Conservation (phyloP, 2,329 filamentous ascomycete genomes). For the Ceratocystis eucalypticola region DNA sequence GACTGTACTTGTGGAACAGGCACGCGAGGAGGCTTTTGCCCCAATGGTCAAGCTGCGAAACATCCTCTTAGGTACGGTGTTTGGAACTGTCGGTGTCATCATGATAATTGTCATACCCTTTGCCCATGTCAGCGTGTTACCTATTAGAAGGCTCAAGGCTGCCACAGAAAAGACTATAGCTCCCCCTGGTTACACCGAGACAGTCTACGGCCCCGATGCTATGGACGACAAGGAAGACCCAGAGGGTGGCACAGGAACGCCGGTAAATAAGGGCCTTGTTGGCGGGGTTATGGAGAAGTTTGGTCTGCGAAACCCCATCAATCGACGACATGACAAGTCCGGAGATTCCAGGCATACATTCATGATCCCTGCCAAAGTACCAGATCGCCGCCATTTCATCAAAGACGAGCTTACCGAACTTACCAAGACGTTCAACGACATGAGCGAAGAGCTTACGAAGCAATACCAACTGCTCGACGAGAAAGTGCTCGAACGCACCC, state of each 20-base stretch:
- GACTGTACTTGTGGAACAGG: constrained; percentile 69
- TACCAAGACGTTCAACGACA: constrained; percentile 77
- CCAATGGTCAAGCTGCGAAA: constrained; percentile 64
- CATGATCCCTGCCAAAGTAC: constrained; percentile 74
- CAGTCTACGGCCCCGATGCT: constrained; percentile 28
- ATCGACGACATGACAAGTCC: constrained; percentile 23
- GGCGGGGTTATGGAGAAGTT: constrained; percentile 19
- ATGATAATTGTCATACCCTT: constrained; percentile 61
- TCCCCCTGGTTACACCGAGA: constrained; percentile 46
- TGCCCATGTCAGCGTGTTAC: constrained; percentile 67
- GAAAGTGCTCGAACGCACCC: constrained; percentile 68
- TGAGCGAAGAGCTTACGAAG: constrained; percentile 78
- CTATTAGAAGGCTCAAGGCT: constrained; percentile 60
- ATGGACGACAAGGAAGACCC: not conserved
- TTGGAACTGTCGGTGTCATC: constrained; percentile 64
- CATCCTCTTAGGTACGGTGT: constrained; percentile 72
- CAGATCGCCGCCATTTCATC: constrained; percentile 58
- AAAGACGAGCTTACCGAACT: constrained; percentile 78
- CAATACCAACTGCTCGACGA: constrained; percentile 78
- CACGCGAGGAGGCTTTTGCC: constrained; percentile 57
- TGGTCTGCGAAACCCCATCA: constrained; percentile 19
- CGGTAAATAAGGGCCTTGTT: constrained; percentile 13
- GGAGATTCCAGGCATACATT: constrained; percentile 45
- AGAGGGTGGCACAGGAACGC: not conserved
- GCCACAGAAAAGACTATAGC: constrained; percentile 63